Evolutionary conservation across 805 yeast species (phyloP).

Genomic region (Candida nanaspora): DNA sequence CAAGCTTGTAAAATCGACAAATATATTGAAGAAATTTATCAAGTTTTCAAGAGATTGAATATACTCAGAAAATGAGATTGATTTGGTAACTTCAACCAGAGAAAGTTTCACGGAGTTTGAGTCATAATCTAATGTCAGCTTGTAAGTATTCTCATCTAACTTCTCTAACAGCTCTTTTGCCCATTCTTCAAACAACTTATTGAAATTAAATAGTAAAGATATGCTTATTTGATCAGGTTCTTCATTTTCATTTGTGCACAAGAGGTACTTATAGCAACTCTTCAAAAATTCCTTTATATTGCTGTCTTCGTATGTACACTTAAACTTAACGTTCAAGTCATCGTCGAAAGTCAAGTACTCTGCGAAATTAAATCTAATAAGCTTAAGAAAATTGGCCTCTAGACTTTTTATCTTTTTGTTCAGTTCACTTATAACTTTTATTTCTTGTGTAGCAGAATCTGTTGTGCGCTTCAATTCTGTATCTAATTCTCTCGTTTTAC

Average conservation of each 20-base stretch:
- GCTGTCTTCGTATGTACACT: slow-evolving; percentile 6
- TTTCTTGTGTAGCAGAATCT: background rate
- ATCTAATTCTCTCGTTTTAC: slow-evolving; percentile 1
- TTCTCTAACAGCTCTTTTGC: slow-evolving; percentile 8
- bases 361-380: slow-evolving; percentile 5
- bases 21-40: slow-evolving; percentile 16
- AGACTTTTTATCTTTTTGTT: background rate
- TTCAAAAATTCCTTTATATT: slow-evolving; percentile 11
- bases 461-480: background rate
- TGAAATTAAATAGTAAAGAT: slow-evolving; percentile 13
- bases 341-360: slow-evolving; percentile 11
- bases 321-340: slow-evolving; percentile 6
- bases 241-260: slow-evolving; percentile 1
- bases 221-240: slow-evolving; percentile 2
- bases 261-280: slow-evolving; percentile 5
- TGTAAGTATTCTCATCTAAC: slow-evolving; percentile 7
- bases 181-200: slow-evolving; percentile 18
- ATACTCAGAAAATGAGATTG: slow-evolving; percentile 1
- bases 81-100: background rate
- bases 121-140: slow-evolving; percentile 3
- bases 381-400: slow-evolving; percentile 4
- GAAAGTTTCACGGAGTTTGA: slow-evolving; percentile 2
- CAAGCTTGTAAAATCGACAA: slow-evolving; percentile 8
- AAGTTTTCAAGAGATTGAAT: slow-evolving; percentile 13
- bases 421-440: slow-evolving; percentile 4